These are phyloP conservation scores for Aegilops tauschii DNA, from an alignment of 176 grass and related monocot species.

Conservation along the genomic window DNA sequence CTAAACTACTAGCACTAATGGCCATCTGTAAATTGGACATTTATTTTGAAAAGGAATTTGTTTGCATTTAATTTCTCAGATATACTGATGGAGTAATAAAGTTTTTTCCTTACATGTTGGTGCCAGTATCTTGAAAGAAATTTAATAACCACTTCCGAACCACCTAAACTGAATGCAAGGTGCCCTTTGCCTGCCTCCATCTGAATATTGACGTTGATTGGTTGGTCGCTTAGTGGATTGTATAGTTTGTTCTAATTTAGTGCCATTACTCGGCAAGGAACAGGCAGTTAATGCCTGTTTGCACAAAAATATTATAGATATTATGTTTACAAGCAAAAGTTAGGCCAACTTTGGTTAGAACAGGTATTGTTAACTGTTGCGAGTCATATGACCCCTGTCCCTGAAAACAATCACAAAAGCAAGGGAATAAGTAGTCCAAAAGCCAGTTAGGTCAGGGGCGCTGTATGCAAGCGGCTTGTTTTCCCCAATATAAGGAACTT, in stretches of 20 bases:
- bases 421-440: not conserved
- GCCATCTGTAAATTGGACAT: not conserved
- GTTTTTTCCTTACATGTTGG: not conserved
- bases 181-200: not conserved
- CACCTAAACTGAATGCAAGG: not conserved
- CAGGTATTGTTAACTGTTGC: conserved; percentile 1
- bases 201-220: not conserved
- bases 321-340: not conserved
- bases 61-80: not conserved
- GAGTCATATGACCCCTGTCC: not conserved
- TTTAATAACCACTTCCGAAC: not conserved
- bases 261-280: not conserved
- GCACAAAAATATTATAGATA: conserved; percentile 10
- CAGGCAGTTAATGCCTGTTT: not conserved
- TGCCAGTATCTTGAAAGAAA: not conserved
- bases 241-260: conserved; percentile 10
- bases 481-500: not conserved
- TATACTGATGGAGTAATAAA: not conserved
- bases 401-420: not conserved
- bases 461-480: not conserved
- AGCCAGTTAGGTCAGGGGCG: not conserved
- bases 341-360: not conserved
- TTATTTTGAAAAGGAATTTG: not conserved
- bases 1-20: conserved; percentile 17
- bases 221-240: not conserved